Base-by-base conservation (phyloP, 2,329 filamentous ascomycete species). In the Fusarium xylarioides region DNA sequence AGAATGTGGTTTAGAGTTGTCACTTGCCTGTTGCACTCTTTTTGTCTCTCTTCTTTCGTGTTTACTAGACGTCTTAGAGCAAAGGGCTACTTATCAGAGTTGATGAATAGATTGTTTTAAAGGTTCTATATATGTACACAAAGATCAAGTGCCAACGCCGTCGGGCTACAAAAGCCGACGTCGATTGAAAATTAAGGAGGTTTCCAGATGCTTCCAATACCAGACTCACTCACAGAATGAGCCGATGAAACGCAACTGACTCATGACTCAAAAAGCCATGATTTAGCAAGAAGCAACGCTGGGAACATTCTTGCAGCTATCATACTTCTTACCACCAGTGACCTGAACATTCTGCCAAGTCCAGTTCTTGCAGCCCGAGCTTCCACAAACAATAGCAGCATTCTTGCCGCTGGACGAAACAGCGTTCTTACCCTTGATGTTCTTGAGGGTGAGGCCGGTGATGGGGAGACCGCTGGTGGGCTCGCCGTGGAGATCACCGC, bases 331-430 rank as follows among this genome's bases (percentile, higher is more conserved):
- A 49, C 88, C 88, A 46, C 88, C 88, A 26, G 85, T 86, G 47
- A 90, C 81, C 34, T 71, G 75, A 52, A 87, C 84, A 50, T 81
- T 83, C n/a, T 76, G 81, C 86, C 87, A 90, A 18, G 83, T 85
- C 86, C 88, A 91, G 78, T 83, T 79, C 30, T 82, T 81, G 30
- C 86, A 87, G 4, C 77, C 77, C 3, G 63, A 68, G 55, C 80
- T 80, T 16, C 84, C 88, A 64, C 89, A 90, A 14, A 89, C 84
- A 66, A 90, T 86, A 69, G 88, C 87, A 69, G 88, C 79, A 59
- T 86, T 81, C 49, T 79, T 83, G 8, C 77, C 85, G 4, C 69
- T 76, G 28, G 77, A 73, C 4, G 75, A 52, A n/a, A 88, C 85
- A 0, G 35, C 58, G 8, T 66, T 56, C 16, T 82, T 80, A 9